Evolutionary conservation across 1,139 yeast genomes (phyloP).

Genomic region (Wickerhamomyces sp.): DNA sequence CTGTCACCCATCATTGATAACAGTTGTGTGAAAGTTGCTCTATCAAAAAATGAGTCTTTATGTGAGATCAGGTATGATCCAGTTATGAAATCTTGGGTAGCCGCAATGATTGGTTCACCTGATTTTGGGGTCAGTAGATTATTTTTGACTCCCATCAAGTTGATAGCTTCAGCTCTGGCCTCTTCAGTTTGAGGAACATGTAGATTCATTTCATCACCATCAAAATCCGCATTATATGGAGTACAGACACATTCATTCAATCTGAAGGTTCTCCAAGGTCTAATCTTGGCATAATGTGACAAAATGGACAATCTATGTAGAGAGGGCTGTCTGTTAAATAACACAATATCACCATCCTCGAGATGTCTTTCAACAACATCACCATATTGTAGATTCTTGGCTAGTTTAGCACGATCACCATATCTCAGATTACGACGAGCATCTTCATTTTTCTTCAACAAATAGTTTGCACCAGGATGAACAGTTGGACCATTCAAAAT

Average conservation of each 20-base stretch:
- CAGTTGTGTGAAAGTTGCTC: slow-evolving; percentile 78
- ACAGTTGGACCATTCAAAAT: slow-evolving; percentile 80
- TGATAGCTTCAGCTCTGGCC: slow-evolving; percentile 96
- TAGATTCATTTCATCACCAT: slow-evolving; percentile 99
- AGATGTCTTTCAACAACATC: slow-evolving; percentile 97
- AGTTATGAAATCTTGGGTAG: slow-evolving; percentile 98
- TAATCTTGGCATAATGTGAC: slow-evolving; percentile 90
- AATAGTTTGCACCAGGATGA: slow-evolving; percentile 96
- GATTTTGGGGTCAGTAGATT: slow-evolving; percentile 93
- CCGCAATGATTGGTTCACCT: slow-evolving; percentile 99
- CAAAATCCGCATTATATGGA: slow-evolving; percentile 98
- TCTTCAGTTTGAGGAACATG: slow-evolving; percentile 99
- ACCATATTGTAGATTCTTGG: slow-evolving; percentile 74
- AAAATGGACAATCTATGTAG: slow-evolving; percentile 90
- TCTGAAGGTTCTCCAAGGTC: slow-evolving; percentile 98
- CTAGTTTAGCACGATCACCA: slow-evolving; percentile 78
- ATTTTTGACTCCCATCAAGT: slow-evolving; percentile 95
- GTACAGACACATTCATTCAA: slow-evolving; percentile 99
- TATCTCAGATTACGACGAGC: slow-evolving; percentile 85
- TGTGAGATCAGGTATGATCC: slow-evolving; percentile 91
- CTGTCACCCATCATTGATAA: slow-evolving; percentile 97
- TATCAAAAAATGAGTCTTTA: slow-evolving; percentile 88
- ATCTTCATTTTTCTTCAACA: slow-evolving; percentile 75
- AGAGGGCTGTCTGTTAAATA: slow-evolving; percentile 97
- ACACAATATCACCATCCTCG: slow-evolving; percentile 93